phyloP scores from a whole-genome alignment of 257 asterid species.

The Solanum arcanum region DNA sequence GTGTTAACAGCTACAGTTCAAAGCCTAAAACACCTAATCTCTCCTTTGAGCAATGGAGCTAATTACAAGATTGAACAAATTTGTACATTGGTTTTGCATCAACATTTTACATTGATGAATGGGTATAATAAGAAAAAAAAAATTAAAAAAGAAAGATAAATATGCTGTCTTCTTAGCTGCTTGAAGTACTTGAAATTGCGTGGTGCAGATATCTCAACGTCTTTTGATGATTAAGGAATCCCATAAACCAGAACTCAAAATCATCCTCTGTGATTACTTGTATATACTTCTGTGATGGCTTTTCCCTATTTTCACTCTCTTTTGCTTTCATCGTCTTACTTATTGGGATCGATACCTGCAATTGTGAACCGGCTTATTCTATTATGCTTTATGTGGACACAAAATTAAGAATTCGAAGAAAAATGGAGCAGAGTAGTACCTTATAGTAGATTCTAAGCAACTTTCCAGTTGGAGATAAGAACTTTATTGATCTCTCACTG shows the following conservation, averaged over 20 bases:
- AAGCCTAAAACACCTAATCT: not conserved
- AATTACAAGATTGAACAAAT: not conserved
- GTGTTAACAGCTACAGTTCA: not conserved
- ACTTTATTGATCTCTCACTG: constrained; percentile 2
- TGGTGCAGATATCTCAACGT: not conserved
- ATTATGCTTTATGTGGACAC: not conserved
- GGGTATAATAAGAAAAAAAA: too few relatives aligned
- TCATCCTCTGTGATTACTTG: too few relatives aligned
- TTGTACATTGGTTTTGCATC: not conserved
- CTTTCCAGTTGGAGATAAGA: constrained; percentile 6
- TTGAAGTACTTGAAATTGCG: not conserved
- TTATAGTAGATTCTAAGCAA: constrained; percentile 1
- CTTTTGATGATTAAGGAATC: too few relatives aligned
- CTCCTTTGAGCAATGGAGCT: not conserved
- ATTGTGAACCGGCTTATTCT: not conserved
- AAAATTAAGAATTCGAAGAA: not conserved
- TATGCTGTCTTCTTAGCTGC: not conserved
- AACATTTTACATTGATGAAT: not conserved
- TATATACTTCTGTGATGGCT: constrained; percentile 9
- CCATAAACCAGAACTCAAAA: too few relatives aligned
- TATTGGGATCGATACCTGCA: constrained; percentile 24
- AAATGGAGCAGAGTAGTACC: not conserved
- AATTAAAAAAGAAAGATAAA: too few relatives aligned
- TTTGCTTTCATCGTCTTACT: constrained; percentile 14
- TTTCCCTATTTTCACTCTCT: constrained; percentile 13